Evolutionary conservation across 352 stramenopile species (phyloP).

Genomic region (Elongisporangium undulatum): DNA sequence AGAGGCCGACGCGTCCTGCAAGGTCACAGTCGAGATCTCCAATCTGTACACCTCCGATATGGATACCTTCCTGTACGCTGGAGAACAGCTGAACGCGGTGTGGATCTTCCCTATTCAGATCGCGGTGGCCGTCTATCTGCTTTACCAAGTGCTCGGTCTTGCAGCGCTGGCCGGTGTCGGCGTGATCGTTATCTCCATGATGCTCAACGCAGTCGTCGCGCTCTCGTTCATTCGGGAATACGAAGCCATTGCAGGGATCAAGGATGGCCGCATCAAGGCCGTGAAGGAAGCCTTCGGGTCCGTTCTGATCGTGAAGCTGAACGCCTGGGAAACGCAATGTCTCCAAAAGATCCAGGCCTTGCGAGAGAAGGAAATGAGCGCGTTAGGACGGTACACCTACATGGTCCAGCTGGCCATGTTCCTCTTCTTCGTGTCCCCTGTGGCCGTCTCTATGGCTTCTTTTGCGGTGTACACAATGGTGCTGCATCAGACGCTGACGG

Average conservation of each 20-base stretch:
- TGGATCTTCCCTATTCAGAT: constrained; percentile 30
- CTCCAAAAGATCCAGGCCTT: constrained; percentile 50
- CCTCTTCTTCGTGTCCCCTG: constrained; percentile 20
- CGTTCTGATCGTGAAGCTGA: constrained; percentile 91
- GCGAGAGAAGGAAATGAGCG: constrained; percentile 60
- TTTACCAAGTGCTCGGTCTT: constrained; percentile 21
- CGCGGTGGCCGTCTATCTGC: constrained; percentile 21
- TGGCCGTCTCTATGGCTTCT: constrained; percentile 22
- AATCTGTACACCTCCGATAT: constrained; percentile 91
- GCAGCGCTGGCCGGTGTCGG: constrained; percentile 28
- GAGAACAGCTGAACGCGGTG: constrained; percentile 27
- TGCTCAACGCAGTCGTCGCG: constrained; percentile 15
- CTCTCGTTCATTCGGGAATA: constrained; percentile 14
- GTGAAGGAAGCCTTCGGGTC: constrained; percentile 36
- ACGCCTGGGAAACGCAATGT: constrained; percentile 84
- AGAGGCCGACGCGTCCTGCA: no score
- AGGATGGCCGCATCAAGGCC: constrained; percentile 36
- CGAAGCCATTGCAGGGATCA: constrained; percentile 20
- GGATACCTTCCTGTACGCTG: constrained; percentile 30
- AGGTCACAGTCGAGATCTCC: constrained; percentile 54
- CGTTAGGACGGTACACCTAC: constrained; percentile 62
- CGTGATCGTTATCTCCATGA: constrained; percentile 21
- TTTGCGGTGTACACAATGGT: constrained; percentile 28
- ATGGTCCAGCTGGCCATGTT: constrained; percentile 58
- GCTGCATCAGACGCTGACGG: constrained; percentile 18